Conservation (phyloP, 305 asterid genomes). For the Solanum hybrid region DNA sequence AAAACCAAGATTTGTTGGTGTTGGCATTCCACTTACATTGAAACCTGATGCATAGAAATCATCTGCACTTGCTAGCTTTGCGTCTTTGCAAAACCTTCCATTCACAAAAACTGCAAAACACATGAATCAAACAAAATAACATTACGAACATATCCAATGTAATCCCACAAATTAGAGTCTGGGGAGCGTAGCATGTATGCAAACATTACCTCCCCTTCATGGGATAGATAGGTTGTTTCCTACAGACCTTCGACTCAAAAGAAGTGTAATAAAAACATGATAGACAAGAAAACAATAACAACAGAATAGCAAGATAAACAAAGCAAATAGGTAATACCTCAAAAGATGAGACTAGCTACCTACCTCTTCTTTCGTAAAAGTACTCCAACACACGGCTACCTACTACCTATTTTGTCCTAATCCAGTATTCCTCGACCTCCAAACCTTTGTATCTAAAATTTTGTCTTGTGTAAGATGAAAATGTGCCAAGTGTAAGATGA, state of each 20-base stretch:
- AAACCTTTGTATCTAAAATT: not conserved
- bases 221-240: not conserved
- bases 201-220: not conserved
- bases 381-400: not conserved
- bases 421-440: not conserved
- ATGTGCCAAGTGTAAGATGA: not conserved
- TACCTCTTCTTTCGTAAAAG: not conserved
- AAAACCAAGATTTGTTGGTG: not conserved
- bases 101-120: slow-evolving; percentile 7
- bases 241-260: not conserved
- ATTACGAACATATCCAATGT: not conserved
- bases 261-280: not conserved
- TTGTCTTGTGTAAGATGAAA: not conserved
- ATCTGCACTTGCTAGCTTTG: slow-evolving; percentile 2
- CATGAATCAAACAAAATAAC: not conserved
- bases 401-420: not conserved
- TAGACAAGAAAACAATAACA: not conserved
- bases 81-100: slow-evolving; percentile 15
- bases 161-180: not conserved
- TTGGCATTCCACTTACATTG: not conserved
- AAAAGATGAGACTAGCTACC: not conserved
- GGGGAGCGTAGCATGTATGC: not conserved
- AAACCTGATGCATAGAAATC: slow-evolving; percentile 13
- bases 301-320: not conserved
- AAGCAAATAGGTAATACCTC: not conserved